Conservation (phyloP, 2,329 filamentous ascomycete genomes). For the Trichoderma polysporum region DNA sequence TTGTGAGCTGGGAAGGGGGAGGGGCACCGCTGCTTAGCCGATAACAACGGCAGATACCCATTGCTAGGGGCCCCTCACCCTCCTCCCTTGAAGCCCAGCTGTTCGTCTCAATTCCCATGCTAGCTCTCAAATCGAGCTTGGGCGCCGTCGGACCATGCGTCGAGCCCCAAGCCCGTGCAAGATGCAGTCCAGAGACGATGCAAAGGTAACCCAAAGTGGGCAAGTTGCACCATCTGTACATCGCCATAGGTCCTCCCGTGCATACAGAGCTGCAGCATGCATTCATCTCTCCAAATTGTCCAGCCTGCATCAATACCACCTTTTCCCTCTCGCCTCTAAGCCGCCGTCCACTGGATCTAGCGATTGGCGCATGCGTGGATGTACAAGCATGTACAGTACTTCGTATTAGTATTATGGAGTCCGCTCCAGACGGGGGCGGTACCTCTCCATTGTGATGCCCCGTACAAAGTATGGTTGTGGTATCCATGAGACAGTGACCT, state of each 20-base stretch:
- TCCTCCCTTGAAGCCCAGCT: neutral
- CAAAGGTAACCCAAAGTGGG: conserved; percentile 1
- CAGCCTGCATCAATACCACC: neutral
- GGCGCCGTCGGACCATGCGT: neutral
- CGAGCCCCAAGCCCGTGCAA: neutral
- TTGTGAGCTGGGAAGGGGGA: neutral
- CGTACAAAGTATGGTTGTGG: neutral
- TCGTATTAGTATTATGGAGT: neutral
- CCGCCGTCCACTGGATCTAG: neutral
- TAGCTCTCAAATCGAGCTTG: neutral
- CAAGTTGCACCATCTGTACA: neutral
- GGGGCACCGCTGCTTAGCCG: conserved; percentile 7
- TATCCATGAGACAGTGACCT: neutral
- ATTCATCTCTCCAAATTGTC: conserved; percentile 7
- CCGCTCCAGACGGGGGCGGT: neutral
- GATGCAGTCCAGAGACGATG: neutral
- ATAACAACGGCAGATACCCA: conserved; percentile 4
- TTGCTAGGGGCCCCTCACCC: neutral
- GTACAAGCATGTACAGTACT: neutral
- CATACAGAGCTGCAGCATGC: conserved; percentile 3
- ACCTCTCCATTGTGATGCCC: neutral
- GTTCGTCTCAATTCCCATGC: conserved; percentile 7
- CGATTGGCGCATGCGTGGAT: neutral
- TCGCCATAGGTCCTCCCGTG: conserved; percentile 3
- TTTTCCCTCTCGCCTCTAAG: neutral